Evolutionary conservation across 208 protist species (phyloP), one percentile per base, ranked within the genome.

Genomic region (Wallacemonas sp.): DNA sequence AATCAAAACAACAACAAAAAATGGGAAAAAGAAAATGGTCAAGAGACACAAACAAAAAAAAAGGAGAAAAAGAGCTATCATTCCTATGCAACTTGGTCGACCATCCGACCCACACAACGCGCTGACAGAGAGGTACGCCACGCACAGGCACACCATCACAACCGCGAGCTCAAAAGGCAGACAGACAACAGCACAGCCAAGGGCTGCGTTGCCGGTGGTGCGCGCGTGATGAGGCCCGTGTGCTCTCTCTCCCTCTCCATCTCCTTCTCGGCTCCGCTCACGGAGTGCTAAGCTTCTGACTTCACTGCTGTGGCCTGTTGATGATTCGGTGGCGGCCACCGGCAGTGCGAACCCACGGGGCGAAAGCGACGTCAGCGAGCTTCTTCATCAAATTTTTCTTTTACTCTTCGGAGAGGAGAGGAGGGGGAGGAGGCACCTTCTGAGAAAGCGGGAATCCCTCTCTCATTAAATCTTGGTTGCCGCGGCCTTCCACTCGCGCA

Each of bases 401-500:
- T 57, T 37, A 6, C 22, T 48, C 5, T 48, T 48, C 17, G 17
- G 19, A 5, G 5, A 19, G 42, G 17, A 22, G 42, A 19, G 42
- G 19, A 19, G 42, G 42, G 42, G 17, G 5, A 19, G 42, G 42
- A 19, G 9, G 42, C 17, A 9, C 10, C 50, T 57, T 48, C 24
- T 22, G n/a, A n/a, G n/a, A n/a, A n/a, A n/a, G n/a, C 29, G 29
- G n/a, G 22, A 4, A 22, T 10, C 10, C 1, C 44, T 10, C 39
- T 32, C 10, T 21, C 12, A 26, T 76, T 85, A 89, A 70, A 76
- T 87, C 74, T 83, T 87, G 30, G 55, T 78, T 39, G 82, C 52
- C 17, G 85, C 66, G 69, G 85, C 79, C 58, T 69, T 68, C 85
- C 81, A 95, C 68, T 85, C 76, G 42, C 77, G 74, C 80, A 95